Evolutionary conservation across 179 eudicot genomes (phyloP).

Genomic region (Heliamphora pulchella): DNA sequence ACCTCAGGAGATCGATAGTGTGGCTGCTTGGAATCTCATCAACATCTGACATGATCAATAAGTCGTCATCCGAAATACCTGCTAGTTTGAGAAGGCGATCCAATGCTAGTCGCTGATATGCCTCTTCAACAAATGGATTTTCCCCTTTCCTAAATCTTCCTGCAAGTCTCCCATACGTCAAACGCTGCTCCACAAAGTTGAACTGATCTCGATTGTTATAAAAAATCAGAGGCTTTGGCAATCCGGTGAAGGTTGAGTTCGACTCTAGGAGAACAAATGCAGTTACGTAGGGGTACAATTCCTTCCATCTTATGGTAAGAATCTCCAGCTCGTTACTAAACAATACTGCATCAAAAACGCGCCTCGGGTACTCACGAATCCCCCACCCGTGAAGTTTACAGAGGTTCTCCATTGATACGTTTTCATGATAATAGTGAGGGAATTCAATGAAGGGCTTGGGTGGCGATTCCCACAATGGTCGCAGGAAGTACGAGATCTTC

Average conservation of each 20-base stretch:
- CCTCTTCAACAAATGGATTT: constrained; percentile 45
- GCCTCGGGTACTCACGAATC: constrained; percentile 38
- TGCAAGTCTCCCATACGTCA: constrained; percentile 34
- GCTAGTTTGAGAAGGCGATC: constrained; percentile 39
- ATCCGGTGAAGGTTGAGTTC: constrained; percentile 45
- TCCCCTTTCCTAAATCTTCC: constrained; percentile 35
- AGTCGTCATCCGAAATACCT: constrained; percentile 40
- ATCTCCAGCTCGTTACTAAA: constrained; percentile 42
- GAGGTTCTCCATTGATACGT: constrained; percentile 39
- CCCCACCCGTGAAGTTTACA: constrained; percentile 48
- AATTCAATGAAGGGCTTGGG: constrained; percentile 39
- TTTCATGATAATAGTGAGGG: constrained; percentile 44
- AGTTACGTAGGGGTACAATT: constrained; percentile 33
- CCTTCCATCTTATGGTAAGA: constrained; percentile 40
- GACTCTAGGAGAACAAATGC: constrained; percentile 43
- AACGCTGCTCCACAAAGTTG: constrained; percentile 30
- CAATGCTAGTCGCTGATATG: constrained; percentile 39
- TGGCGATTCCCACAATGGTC: constrained; percentile 47
- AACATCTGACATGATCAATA: constrained; percentile 48
- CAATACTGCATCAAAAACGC: constrained; percentile 45
- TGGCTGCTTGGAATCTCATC: constrained; percentile 54
- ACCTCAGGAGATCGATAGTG: constrained; percentile 45
- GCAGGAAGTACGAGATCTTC: constrained; percentile 41
- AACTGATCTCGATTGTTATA: constrained; percentile 26
- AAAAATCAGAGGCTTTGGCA: constrained; percentile 38